Conservation (phyloP, 129 eudicot genomes). For the Chrysanthemum lavandulifolium region DNA sequence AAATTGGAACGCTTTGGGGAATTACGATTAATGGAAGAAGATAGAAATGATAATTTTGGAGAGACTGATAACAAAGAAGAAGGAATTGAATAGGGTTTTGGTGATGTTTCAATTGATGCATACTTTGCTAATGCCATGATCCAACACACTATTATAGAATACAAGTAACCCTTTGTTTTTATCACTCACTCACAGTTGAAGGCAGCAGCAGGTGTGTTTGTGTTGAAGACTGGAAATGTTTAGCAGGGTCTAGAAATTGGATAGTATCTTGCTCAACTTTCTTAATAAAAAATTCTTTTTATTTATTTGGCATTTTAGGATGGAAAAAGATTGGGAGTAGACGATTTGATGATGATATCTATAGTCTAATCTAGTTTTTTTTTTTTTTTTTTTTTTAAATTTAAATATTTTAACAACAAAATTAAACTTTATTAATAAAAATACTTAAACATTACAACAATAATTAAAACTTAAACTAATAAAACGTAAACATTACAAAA, state of each 20-base stretch:
- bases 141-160: constrained; percentile 11
- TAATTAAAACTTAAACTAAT: no score
- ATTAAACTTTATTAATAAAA: no score
- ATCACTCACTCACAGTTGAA: constrained; percentile 8
- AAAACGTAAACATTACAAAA: no score
- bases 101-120: constrained; percentile 27
- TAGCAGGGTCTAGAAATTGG: constrained; percentile 28
- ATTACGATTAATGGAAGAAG: constrained; percentile 22
- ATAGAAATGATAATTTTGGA: constrained; percentile 27
- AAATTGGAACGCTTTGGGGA: constrained; percentile 34
- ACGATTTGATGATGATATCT: no score
- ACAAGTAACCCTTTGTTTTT: constrained; percentile 16
- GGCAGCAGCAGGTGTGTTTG: constrained; percentile 8
- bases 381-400: no score
- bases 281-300: no score
- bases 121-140: constrained; percentile 33
- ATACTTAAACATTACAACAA: no score
- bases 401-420: no score
- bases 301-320: no score
- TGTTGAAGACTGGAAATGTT: constrained; percentile 3
- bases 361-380: no score
- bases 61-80: constrained; percentile 29
- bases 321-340: no score
- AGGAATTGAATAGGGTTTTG: constrained; percentile 19
- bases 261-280: not conserved